Percentiles rank a stretch among this genome's conserved stretches.
phyloP scores from a whole-genome alignment of 2,329 filamentous ascomycete species.

The Ophiostoma sp. region DNA sequence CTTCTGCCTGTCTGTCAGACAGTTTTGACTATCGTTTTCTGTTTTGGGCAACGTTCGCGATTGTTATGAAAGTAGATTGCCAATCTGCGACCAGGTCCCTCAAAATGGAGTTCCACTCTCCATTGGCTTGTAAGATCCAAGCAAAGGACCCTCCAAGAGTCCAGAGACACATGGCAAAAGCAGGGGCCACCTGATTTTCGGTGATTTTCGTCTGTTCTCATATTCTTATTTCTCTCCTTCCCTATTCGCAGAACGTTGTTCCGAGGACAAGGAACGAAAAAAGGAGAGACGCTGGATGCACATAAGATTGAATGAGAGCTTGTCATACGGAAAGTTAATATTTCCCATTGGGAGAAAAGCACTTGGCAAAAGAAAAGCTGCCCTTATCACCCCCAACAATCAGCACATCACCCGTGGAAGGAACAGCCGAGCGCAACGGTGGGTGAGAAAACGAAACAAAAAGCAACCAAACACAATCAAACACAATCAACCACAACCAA shows the following conservation, averaged over 20 bases:
- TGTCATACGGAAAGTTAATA: not conserved
- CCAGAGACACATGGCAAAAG: not conserved
- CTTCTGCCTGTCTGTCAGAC: not conserved
- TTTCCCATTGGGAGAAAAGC: not conserved
- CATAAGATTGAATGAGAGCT: not conserved
- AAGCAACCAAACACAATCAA: too few relatives aligned
- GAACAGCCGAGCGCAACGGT: not conserved
- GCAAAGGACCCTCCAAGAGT: not conserved
- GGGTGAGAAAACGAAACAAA: slow-evolving; percentile 6
- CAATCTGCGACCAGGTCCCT: not conserved
- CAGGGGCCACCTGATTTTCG: not conserved
- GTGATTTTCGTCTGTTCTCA: not conserved
- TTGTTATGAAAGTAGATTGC: not conserved
- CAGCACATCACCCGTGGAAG: not conserved
- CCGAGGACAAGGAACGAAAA: not conserved
- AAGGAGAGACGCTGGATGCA: not conserved
- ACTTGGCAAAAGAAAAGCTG: not conserved
- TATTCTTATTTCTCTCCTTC: slow-evolving; percentile 8
- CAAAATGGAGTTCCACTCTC: not conserved
- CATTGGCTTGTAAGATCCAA: not conserved
- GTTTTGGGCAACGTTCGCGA: not conserved
- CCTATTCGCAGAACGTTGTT: not conserved
- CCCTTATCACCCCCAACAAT: not conserved
- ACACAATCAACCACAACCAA: not conserved
- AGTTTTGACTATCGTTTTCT: not conserved